Evolutionary conservation across 441 rosid species (phyloP).

Genomic region (Populus trichocarpa): DNA sequence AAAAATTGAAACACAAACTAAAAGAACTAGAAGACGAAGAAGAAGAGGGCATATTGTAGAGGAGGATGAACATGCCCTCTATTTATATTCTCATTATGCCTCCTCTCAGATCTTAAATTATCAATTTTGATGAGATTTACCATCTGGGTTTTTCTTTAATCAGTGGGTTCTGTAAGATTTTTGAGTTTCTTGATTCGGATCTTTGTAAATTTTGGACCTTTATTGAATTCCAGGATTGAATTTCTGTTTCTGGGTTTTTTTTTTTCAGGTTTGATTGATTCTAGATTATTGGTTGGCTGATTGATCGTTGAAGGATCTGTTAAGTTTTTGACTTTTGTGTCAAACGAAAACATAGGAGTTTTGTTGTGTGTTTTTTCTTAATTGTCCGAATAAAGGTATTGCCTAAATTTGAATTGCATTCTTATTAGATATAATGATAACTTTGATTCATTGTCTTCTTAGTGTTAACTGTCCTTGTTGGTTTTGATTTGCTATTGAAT

Average conservation of each 20-base stretch:
- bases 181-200: conserved; percentile 35
- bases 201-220: conserved; percentile 16
- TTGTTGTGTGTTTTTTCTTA: conserved; percentile 7
- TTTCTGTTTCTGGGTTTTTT: conserved; percentile 12
- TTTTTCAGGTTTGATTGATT: conserved; percentile 31
- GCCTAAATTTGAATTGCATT: conserved; percentile 20
- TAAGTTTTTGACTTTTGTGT: conserved; percentile 15
- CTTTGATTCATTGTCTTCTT: conserved; percentile 13
- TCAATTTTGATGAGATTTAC: conserved; percentile 31
- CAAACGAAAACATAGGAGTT: conserved; percentile 1
- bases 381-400: conserved; percentile 32
- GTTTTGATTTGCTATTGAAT: neutral
- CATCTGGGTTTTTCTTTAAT: conserved; percentile 39
- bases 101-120: conserved; percentile 49
- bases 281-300: conserved; percentile 22
- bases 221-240: conserved; percentile 19
- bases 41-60: conserved; percentile 31
- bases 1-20: conserved; percentile 17
- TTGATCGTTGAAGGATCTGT: conserved; percentile 38
- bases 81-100: conserved; percentile 21
- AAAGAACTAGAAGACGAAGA: conserved; percentile 11
- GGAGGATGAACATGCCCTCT: conserved; percentile 46
- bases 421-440: neutral
- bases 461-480: neutral
- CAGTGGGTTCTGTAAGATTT: conserved; percentile 37